Percentiles rank a stretch among this genome's conserved stretches.
phyloP scores from a whole-genome alignment of 1,284 basidiomycete species.

The Puccinia horiana region DNA sequence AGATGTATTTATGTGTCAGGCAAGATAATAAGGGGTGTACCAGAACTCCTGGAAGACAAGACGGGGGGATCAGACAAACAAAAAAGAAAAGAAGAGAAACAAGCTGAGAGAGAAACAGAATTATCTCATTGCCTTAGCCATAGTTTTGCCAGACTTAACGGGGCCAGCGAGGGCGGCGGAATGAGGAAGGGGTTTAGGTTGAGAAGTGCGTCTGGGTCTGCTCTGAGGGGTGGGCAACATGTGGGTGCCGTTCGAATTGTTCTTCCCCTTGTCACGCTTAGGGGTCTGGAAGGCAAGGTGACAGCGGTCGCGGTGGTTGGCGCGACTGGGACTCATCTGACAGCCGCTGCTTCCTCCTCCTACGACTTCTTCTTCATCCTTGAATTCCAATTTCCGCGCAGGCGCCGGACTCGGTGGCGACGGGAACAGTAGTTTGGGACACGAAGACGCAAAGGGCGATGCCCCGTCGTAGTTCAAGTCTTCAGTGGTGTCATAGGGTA shows the following conservation, averaged over 20 bases:
- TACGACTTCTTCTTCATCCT: background rate
- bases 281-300: conserved; percentile 15
- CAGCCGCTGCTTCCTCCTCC: background rate
- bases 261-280: conserved; percentile 17
- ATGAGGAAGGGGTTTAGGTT: background rate
- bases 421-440: conserved; percentile 30
- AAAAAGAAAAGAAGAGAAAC: too few relatives aligned
- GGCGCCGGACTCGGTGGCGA: conserved; percentile 14
- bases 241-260: background rate
- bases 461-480: conserved; percentile 18
- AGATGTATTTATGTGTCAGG: too few relatives aligned
- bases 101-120: too few relatives aligned
- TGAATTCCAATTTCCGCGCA: background rate
- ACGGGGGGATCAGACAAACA: too few relatives aligned
- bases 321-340: background rate
- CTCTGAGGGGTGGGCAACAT: conserved; percentile 31
- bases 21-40: too few relatives aligned
- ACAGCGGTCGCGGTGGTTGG: conserved; percentile 11
- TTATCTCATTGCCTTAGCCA: conserved; percentile 35
- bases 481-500: conserved; percentile 30
- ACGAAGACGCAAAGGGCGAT: conserved; percentile 18
- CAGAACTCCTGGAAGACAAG: too few relatives aligned
- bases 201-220: background rate
- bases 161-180: background rate
- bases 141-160: conserved; percentile 11